A percentile compares a stretch with the other conserved stretches of the same genome.
phyloP scores from a whole-genome alignment of 1,284 basidiomycete species.

The Tylopilus sp. region DNA sequence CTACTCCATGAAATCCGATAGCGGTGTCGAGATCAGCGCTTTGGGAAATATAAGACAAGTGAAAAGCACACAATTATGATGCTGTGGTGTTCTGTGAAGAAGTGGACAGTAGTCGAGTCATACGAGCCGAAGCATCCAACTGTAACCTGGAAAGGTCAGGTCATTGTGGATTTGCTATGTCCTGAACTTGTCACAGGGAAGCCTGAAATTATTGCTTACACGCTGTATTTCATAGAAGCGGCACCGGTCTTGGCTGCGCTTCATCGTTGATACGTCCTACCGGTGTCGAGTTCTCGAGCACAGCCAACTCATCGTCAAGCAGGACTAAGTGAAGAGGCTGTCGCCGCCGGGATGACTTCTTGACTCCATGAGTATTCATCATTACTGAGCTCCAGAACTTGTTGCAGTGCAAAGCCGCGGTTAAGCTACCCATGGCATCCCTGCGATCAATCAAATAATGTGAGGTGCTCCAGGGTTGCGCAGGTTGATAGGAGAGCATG shows the following conservation, averaged over 20 bases:
- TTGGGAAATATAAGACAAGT: background rate
- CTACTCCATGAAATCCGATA: constrained; percentile 3
- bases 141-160: constrained; percentile 4
- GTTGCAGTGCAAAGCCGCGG: constrained; percentile 9
- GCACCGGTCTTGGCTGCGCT: constrained; percentile 20
- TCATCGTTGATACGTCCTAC: background rate
- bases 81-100: constrained; percentile 18
- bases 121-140: constrained; percentile 13
- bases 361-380: constrained; percentile 5
- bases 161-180: constrained; percentile 13
- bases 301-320: constrained; percentile 11
- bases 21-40: constrained; percentile 12
- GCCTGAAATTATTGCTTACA: constrained; percentile 9
- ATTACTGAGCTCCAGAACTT: background rate
- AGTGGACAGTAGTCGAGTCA: constrained; percentile 1
- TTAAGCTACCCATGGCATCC: background rate
- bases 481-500: constrained; percentile 9
- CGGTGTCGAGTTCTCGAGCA: constrained; percentile 15
- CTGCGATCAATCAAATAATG: constrained; percentile 1
- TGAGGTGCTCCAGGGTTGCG: constrained; percentile 11
- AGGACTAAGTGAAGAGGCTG: constrained; percentile 2
- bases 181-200: constrained; percentile 9
- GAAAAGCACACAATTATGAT: constrained; percentile 1
- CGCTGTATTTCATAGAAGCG: constrained; percentile 19
- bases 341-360: background rate